Base-by-base conservation (phyloP, 2,329 filamentous ascomycete species). In the Colletotrichum caudatum region DNA sequence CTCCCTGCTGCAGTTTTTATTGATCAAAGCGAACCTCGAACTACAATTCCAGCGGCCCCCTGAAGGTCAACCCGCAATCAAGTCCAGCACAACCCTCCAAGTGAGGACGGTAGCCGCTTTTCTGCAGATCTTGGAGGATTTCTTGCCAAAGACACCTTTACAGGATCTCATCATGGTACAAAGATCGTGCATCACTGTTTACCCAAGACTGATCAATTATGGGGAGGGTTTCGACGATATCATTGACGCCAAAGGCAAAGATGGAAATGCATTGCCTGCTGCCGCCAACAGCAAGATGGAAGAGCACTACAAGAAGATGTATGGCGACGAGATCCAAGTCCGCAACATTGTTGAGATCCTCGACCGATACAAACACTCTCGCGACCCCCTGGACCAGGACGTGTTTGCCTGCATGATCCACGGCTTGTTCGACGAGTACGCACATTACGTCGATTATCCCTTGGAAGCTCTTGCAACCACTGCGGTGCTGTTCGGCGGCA, bases 381-480 rank as follows among this genome's bases (percentile, higher is more conserved):
- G 90, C 59, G 93, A 96, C 72, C 88, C 94, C 1, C 84, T 92
- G 20, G 94, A 98, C 72, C 96, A 98, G 80, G 96, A 99, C 79
- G 89, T 98, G 8, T 99, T 99, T 79, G 93, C 95, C 18, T 98
- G 95, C 83, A 99, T 99, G 94, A 97, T 99, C 46, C 95, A 98
- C 78, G 96, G 96, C 0, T 85, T 99, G 5, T 98, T 99, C 76
- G 96, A 99, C 77, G 96, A 99, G 83, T 99, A 98, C 80, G 92
- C 92, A 66, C 97, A 97, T 78, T 99, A 98, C 79, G 90, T 93
- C 51, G 95, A 97, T 78, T 99, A 99, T 80, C 97, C 97, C 0
- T 86, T 98, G n/a, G 95, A 98, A 78, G 96, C 96, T 7, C 85
- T 99, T 62, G 95, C 95, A 9, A 98, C 95, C 14, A 99, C 96